Evolutionary conservation across 169 alveolate species (phyloP), one percentile per base, ranked within the genome.

Genomic region (Toxoplasma gondii): DNA sequence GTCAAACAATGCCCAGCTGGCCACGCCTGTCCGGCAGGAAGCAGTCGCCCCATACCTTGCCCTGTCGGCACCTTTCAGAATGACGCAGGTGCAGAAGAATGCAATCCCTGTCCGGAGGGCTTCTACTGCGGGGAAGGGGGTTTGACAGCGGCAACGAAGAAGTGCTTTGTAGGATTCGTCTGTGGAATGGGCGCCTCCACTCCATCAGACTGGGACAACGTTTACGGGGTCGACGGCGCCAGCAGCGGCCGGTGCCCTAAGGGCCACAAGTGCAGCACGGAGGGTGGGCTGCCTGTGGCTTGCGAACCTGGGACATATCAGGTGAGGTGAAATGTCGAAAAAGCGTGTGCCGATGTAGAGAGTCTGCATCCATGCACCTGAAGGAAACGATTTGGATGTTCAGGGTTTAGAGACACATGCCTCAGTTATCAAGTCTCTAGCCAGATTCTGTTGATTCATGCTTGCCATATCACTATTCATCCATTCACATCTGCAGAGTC

Each of bases 121-220:
- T 12, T 54, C n/a, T 97, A 94, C 94, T 97, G 98, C 80, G 93
- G 93, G 12, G 45, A 45, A 34, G 84, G 92, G 80, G 98, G 97
- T 43, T 91, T 97, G n/a, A 29, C 93, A 7, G 95, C 94, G n/a
- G 94, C 95, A 45, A 43, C 96, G 0, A 97, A 96, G 12, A 36
- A 36, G 58, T 97, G 98, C 81, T 44, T 64, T 12, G 94, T 78
- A 74, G 98, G 98, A 9, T 95, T 93, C 67, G 39, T 92, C 88
- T 92, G 95, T 36, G 95, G 87, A 9, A 81, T 53, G 19, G 92
- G 92, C 54, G 78, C 96, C 39, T 17, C 91, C 24, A 81, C 92
- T 10, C 96, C 96, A 10, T 44, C 88, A 0, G 83, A 44, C 24
- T 95, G 96, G 39, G 97, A 95, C 19, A 94, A 95, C 12, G 92